Percentiles rank a stretch among this genome's conserved stretches.
Evolutionary conservation across 2,329 filamentous ascomycete species (phyloP).

Genomic region (Dothidotthia symphoricarpi): DNA sequence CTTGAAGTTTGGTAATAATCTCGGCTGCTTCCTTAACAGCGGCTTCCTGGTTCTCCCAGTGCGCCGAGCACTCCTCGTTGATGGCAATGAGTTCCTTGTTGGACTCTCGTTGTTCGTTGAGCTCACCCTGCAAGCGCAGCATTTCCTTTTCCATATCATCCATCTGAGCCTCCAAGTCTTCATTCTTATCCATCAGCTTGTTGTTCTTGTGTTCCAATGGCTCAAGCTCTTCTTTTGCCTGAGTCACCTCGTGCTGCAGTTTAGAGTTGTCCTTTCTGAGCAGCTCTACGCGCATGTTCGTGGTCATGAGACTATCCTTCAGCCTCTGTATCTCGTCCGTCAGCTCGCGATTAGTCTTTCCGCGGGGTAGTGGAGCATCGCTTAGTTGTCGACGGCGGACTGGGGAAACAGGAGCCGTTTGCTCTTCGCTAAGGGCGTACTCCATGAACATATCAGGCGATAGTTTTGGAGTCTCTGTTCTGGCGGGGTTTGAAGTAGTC

Average conservation of each 20-base stretch:
- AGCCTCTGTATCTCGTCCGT: constrained; percentile 28
- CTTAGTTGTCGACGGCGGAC: constrained; percentile 24
- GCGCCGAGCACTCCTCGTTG: constrained; percentile 26
- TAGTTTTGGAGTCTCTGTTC: constrained; percentile 5
- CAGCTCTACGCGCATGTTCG: constrained; percentile 34
- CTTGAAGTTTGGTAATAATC: constrained; percentile 30
- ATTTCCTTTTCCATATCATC: constrained; percentile 17
- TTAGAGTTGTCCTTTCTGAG: constrained; percentile 33
- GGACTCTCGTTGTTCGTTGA: constrained; percentile 14
- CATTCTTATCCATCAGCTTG: constrained; percentile 18
- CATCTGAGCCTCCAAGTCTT: constrained; percentile 17
- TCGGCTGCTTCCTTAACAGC: constrained; percentile 37
- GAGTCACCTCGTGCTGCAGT: constrained; percentile 26
- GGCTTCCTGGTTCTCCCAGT: constrained; percentile 26
- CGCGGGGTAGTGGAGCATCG: constrained; percentile 17
- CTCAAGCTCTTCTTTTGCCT: constrained; percentile 24
- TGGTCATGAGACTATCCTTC: constrained; percentile 28
- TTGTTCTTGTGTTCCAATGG: constrained; percentile 30
- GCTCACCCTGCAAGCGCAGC: constrained; percentile 13
- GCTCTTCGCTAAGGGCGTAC: constrained; percentile 34
- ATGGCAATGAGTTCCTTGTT: constrained; percentile 29
- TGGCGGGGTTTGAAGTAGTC: constrained; percentile 5
- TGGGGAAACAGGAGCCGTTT: constrained; percentile 29
- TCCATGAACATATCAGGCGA: constrained; percentile 22
- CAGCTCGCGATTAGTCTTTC: constrained; percentile 31